Evolutionary conservation across 1,284 basidiomycete species (phyloP).

Genomic region (Heterobasidion irregulare): DNA sequence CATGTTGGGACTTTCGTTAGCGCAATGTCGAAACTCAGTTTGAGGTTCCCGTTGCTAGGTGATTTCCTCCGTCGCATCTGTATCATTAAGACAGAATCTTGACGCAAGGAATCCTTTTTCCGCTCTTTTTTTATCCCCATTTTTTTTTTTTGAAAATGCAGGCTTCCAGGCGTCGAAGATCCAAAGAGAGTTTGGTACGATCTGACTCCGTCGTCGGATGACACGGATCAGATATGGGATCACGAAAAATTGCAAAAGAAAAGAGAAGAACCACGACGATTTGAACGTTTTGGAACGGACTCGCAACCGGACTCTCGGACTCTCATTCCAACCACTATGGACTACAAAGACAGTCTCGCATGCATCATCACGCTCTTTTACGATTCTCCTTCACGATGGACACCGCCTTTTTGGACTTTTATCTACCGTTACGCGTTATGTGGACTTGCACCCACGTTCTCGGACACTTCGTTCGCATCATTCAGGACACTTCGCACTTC

Average conservation of each 20-base stretch:
- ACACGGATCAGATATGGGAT: not conserved
- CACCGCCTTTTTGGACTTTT: conserved; percentile 7
- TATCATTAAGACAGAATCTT: not conserved
- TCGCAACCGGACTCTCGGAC: conserved; percentile 7
- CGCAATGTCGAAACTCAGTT: conserved; percentile 52
- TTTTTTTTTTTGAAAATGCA: not conserved
- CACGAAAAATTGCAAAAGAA: not conserved
- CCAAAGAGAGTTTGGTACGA: not conserved
- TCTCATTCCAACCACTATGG: conserved; percentile 1
- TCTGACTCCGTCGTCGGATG: not conserved
- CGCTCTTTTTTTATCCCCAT: not conserved
- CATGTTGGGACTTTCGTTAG: conserved; percentile 54
- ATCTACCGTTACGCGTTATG: conserved; percentile 7
- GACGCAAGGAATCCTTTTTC: conserved; percentile 1
- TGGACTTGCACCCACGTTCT: not conserved
- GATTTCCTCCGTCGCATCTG: conserved; percentile 14
- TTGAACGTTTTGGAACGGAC: conserved; percentile 6
- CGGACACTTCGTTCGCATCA: not conserved
- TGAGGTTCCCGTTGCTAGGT: conserved; percentile 54
- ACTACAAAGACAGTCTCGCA: conserved; percentile 2
- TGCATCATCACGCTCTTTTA: not conserved
- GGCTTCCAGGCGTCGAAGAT: conserved; percentile 3
- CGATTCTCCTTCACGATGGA: not conserved
- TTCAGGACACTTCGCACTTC: not conserved
- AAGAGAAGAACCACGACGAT: conserved; percentile 9